A percentile compares a stretch with the other conserved stretches of the same genome.
Evolutionary conservation across 257 asterid species (phyloP).

Genomic region (Paulownia fortunei): DNA sequence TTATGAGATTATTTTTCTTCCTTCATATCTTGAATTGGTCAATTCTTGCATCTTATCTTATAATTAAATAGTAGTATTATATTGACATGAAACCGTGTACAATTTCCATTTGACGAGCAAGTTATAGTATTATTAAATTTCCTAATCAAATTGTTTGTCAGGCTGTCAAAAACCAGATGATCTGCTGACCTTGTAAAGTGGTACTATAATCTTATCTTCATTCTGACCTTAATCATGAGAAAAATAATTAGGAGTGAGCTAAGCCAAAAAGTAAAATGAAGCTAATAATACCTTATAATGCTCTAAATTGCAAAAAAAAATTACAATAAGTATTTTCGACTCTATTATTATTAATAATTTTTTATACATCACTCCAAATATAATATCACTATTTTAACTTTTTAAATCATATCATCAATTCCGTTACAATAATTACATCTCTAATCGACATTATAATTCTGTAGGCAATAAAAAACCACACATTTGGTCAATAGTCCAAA

Average conservation of each 20-base stretch:
- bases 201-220: conserved; percentile 5
- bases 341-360: too few species aligned
- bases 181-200: not conserved
- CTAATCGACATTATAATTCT: not conserved
- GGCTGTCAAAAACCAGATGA: conserved; percentile 10
- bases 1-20: not conserved
- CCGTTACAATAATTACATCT: not conserved
- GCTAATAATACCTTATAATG: not conserved
- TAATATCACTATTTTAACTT: not conserved
- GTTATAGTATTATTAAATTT: not conserved
- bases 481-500: conserved; percentile 24
- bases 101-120: conserved; percentile 26
- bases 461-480: not conserved
- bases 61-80: not conserved
- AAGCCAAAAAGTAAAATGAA: not conserved
- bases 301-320: too few species aligned
- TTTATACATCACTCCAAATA: too few species aligned
- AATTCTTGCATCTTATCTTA: not conserved
- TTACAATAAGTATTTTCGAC: too few species aligned
- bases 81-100: conserved; percentile 28
- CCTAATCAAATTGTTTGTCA: conserved; percentile 13
- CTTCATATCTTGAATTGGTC: not conserved
- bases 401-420: not conserved
- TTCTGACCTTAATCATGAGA: not conserved
- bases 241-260: not conserved